Evolutionary conservation across 2,329 filamentous ascomycete genomes (phyloP).

Genomic region (Ascochyta koolunga): DNA sequence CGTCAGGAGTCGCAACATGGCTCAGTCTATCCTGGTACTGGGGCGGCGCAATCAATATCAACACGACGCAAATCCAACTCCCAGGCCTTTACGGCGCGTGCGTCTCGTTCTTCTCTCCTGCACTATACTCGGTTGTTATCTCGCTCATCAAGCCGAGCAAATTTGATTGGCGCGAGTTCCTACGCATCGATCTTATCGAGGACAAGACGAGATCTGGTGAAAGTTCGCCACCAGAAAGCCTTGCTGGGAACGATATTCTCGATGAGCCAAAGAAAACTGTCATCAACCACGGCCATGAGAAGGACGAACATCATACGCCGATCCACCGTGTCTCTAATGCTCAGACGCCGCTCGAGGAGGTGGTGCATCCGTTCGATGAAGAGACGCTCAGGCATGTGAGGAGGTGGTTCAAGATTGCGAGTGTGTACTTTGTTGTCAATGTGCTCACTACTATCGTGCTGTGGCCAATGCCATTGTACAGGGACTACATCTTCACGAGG

Average conservation of each 20-base stretch:
- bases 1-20: slow-evolving; percentile 14
- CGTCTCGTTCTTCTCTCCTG: slow-evolving; percentile 74
- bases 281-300: background rate
- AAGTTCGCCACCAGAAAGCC: slow-evolving; percentile 7
- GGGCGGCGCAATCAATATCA: slow-evolving; percentile 32
- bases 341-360: slow-evolving; percentile 12
- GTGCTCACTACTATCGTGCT: slow-evolving; percentile 57
- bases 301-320: background rate
- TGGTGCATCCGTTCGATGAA: slow-evolving; percentile 16
- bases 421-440: slow-evolving; percentile 16
- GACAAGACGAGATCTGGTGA: slow-evolving; percentile 6
- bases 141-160: slow-evolving; percentile 8
- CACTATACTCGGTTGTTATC: slow-evolving; percentile 58
- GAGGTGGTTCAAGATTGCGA: slow-evolving; percentile 16
- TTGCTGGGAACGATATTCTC: background rate
- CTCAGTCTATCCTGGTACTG: slow-evolving; percentile 19
- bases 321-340: slow-evolving; percentile 3
- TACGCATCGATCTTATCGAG: slow-evolving; percentile 17
- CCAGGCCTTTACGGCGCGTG: slow-evolving; percentile 85
- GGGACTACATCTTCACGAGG: slow-evolving; percentile 79
- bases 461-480: slow-evolving; percentile 94
- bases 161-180: slow-evolving; percentile 18
- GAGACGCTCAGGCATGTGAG: slow-evolving; percentile 11
- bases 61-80: slow-evolving; percentile 65
- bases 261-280: background rate